Evolutionary conservation across 225 moss, liverwort and hornwort genomes (phyloP), one percentile per base, ranked within the genome.

Genomic region (Straminergon stramineum): DNA sequence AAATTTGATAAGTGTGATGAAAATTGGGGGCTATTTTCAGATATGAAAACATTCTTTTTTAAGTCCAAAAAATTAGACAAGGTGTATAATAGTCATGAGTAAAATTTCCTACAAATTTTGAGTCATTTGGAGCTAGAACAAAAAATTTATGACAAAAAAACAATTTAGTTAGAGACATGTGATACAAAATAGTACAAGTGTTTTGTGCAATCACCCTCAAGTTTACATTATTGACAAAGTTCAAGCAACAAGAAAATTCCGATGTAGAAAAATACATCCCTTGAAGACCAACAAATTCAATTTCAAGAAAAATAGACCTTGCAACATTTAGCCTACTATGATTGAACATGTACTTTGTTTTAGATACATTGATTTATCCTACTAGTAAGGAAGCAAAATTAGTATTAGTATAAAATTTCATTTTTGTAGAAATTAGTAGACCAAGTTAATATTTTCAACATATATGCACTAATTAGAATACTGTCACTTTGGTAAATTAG

Each of bases 281-380:
- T 73, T 17, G 3, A 18, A 17, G 32, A 32, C 65, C 34, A 65
- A 65, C 18, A 1, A 65, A 65, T 65, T 8, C 9, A 34, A 17
- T 30, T 34, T 34, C 17, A 17, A 65, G 15, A 65, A 65, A 17
- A 65, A 65, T 65, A 73, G 43, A 43, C 6, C 27, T 43, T 28
- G 3, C 2, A 43, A 1, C 9, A 1, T 28, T 74, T 74, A 45
- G 6, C 3, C 5, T 0, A 15, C 0, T 45, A 6, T 41, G 1
- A 74, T 17, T 74, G 74, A 45, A 43, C 1, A 43, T 73, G 3
- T 10, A 43, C 9, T 71, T 41, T 41, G 13, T 1, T 41, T 4
- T 41, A 41, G 2, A 71, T 71, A 26, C 8, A 71, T 70, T 26
- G 15, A 26, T 41, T 26, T 71, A 23, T 26, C 8, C 3, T 23